phyloP scores from a whole-genome alignment of 2,329 filamentous ascomycete genomes.

The Verticillium nubilum region DNA sequence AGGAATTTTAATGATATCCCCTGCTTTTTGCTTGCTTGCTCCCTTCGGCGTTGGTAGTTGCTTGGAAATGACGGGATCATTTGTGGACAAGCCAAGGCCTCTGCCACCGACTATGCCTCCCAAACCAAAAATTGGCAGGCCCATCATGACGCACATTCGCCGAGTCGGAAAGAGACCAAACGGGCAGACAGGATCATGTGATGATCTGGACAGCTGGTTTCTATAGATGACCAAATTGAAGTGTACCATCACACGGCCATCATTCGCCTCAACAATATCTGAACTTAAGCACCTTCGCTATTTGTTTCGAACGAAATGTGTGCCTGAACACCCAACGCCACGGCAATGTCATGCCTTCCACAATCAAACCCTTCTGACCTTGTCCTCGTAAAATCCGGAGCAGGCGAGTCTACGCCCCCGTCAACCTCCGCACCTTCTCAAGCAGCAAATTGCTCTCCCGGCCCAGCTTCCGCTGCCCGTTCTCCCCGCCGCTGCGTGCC shows the following conservation, averaged over 20 bases:
- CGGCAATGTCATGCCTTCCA: background rate
- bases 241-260: background rate
- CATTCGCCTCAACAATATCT: too few species aligned
- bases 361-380: conserved; percentile 6
- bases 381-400: too few species aligned
- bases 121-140: too few species aligned
- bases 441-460: conserved; percentile 74
- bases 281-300: too few species aligned
- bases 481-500: conserved; percentile 59
- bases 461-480: conserved; percentile 75
- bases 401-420: conserved; percentile 40
- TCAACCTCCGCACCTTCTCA: conserved; percentile 70
- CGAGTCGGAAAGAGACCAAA: too few species aligned
- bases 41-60: background rate
- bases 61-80: background rate
- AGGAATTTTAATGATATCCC: conserved; percentile 14
- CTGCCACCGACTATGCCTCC: too few species aligned
- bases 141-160: too few species aligned
- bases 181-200: background rate
- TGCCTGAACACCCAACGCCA: background rate
- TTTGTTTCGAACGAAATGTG: too few species aligned
- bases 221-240: background rate
- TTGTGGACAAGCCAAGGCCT: background rate
- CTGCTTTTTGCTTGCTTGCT: background rate
- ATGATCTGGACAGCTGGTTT: background rate